Percentiles rank a stretch among this genome's conserved stretches.
Conservation (phyloP, 495 filamentous ascomycete species). For the Podospora pseudopauciseta region DNA sequence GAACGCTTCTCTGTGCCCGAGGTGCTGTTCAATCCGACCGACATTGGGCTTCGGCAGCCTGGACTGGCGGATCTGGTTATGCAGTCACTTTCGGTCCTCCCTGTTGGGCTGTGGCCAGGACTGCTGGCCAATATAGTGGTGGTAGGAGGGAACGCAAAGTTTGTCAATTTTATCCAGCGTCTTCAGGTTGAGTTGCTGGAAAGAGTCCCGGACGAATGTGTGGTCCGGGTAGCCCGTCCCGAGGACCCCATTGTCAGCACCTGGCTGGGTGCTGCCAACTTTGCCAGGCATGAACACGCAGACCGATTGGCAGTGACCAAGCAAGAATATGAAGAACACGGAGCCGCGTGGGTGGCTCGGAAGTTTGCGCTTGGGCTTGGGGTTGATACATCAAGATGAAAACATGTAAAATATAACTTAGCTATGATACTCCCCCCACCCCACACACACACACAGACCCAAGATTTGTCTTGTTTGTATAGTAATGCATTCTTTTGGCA, state of each 20-base stretch:
- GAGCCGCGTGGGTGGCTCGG: constrained; percentile 69
- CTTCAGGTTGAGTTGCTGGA: constrained; percentile 74
- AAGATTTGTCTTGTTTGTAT: too few relatives aligned
- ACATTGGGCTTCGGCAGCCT: constrained; percentile 83
- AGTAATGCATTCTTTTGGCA: too few relatives aligned
- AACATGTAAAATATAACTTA: background rate
- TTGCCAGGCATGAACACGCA: constrained; percentile 66
- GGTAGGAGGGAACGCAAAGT: constrained; percentile 78
- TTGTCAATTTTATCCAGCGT: constrained; percentile 78
- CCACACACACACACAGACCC: too few relatives aligned
- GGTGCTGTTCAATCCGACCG: constrained; percentile 77
- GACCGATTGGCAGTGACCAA: constrained; percentile 68
- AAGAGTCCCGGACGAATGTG: constrained; percentile 71
- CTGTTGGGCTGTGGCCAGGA: constrained; percentile 69
- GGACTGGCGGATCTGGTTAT: constrained; percentile 78
- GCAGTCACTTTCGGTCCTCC: constrained; percentile 73
- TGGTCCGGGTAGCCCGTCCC: constrained; percentile 67
- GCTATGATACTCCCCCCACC: background rate
- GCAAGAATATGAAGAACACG: constrained; percentile 86
- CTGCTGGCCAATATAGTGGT: constrained; percentile 85
- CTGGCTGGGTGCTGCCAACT: constrained; percentile 76
- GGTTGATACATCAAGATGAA: constrained; percentile 1
- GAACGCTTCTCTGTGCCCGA: constrained; percentile 92
- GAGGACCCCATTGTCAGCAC: constrained; percentile 73
- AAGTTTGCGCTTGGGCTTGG: constrained; percentile 56